Conservation (phyloP, 139 green algal species). For the Edaphochlamys debaryana region DNA sequence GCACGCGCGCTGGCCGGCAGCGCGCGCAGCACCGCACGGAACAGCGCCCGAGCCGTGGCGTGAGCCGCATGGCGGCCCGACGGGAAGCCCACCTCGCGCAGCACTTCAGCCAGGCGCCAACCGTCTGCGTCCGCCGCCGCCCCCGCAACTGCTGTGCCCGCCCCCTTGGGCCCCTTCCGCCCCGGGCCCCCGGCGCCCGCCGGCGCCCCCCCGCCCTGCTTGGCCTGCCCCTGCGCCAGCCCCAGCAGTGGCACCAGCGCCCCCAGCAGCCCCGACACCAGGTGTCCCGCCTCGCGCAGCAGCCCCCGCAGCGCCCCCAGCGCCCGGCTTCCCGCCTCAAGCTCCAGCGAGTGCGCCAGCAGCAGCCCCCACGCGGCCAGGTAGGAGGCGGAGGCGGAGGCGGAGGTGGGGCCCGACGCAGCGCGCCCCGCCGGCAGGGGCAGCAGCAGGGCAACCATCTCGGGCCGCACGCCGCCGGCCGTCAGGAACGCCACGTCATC, state of each 20-base stretch:
- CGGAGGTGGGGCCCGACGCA: not conserved
- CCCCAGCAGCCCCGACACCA: conserved; percentile 27
- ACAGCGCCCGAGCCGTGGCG: conserved; percentile 53
- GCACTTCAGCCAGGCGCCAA: conserved; percentile 35
- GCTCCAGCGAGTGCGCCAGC: conserved; percentile 51
- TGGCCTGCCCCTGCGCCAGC: not conserved
- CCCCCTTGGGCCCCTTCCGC: not conserved
- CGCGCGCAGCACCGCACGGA: conserved; percentile 69
- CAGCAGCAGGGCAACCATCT: conserved; percentile 52
- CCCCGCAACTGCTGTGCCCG: not conserved
- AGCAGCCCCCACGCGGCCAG: conserved; percentile 66
- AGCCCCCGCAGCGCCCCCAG: conserved; percentile 13
- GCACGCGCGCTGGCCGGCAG: conserved; percentile 80
- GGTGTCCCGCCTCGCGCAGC: conserved; percentile 22
- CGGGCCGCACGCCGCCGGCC: conserved; percentile 46
- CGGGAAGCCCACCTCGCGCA: conserved; percentile 38
- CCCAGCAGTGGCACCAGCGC: conserved; percentile 21
- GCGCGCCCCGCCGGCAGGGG: not conserved
- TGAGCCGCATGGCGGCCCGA: not conserved
- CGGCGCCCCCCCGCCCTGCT: not conserved
- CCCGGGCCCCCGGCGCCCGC: not conserved
- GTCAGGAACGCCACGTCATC: conserved; percentile 48
- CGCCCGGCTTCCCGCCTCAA: not conserved
- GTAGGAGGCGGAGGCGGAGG: not conserved
- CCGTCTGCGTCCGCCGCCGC: not conserved